A percentile compares a stretch with the other conserved stretches of the same genome.
Evolutionary conservation across 352 stramenopile species (phyloP).

Genomic region (Phytophthora tentaculata): DNA sequence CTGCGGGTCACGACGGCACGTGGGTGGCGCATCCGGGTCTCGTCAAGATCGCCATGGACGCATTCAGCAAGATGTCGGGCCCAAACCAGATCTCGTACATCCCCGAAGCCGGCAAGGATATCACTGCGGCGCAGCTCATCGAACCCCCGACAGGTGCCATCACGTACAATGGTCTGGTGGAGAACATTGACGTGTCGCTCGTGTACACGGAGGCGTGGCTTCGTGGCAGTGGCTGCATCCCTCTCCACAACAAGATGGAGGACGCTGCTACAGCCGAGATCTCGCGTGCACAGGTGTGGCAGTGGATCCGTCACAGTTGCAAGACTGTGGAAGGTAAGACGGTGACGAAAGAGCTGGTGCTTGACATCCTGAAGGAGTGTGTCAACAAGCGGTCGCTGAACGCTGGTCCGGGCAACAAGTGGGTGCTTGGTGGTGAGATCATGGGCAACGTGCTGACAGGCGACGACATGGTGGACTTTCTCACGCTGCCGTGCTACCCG

Average conservation of each 20-base stretch:
- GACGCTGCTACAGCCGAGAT: conserved; percentile 96
- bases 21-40: conserved; percentile 97
- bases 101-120: conserved; percentile 58
- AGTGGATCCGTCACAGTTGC: conserved; percentile 85
- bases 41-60: conserved; percentile 91
- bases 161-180: conserved; percentile 83
- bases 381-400: conserved; percentile 63
- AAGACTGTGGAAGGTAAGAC: conserved; percentile 72
- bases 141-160: conserved; percentile 74
- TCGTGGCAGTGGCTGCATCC: conserved; percentile 93
- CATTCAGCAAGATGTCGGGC: conserved; percentile 95
- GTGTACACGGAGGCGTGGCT: conserved; percentile 96
- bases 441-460: conserved; percentile 76
- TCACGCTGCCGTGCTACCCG: conserved; percentile 85
- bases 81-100: conserved; percentile 92
- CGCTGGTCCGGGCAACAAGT: conserved; percentile 63
- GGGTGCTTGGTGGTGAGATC: conserved; percentile 62
- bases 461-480: conserved; percentile 84
- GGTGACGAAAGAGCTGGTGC: conserved; percentile 73
- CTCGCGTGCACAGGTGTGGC: conserved; percentile 94
- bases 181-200: conserved; percentile 93
- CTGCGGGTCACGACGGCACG: conserved; percentile 95
- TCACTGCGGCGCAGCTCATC: conserved; percentile 69
- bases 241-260: conserved; percentile 96
- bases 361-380: conserved; percentile 68